phyloP scores from a whole-genome alignment of 345 rosid species.

The Hibiscus trionum region DNA sequence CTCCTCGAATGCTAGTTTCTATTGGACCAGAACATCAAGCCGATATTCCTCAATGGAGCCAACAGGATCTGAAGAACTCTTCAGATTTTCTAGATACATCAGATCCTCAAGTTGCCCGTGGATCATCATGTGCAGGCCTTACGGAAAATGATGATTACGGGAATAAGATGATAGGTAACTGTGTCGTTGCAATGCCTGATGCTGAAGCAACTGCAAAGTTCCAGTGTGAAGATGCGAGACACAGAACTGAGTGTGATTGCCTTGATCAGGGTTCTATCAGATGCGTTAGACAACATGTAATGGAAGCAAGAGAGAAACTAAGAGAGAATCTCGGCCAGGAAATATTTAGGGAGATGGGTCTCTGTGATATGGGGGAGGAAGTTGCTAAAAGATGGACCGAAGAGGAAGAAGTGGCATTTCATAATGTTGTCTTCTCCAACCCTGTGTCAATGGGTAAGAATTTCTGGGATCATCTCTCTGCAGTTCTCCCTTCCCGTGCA shows the following conservation, averaged over 20 bases:
- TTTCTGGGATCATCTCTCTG: constrained; percentile 53
- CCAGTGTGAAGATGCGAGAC: constrained; percentile 13
- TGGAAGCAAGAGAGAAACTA: constrained; percentile 43
- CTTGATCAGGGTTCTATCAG: constrained; percentile 32
- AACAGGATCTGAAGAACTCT: constrained; percentile 1
- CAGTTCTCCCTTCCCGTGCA: constrained; percentile 37
- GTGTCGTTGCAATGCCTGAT: constrained; percentile 47
- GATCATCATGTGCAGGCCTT: neutral
- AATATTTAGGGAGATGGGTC: constrained; percentile 31
- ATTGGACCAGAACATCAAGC: constrained; percentile 56
- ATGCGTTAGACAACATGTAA: constrained; percentile 36
- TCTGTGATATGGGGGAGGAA: constrained; percentile 50
- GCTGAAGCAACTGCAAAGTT: constrained; percentile 17
- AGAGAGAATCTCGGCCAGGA: constrained; percentile 31
- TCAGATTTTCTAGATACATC: constrained; percentile 3
- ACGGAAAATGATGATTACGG: constrained; percentile 11
- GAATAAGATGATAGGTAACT: constrained; percentile 33
- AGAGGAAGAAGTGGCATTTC: constrained; percentile 34
- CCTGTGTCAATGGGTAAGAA: constrained; percentile 39
- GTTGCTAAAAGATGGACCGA: constrained; percentile 34
- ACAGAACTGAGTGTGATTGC: constrained; percentile 22
- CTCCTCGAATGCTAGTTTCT: constrained; percentile 35
- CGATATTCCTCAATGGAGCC: constrained; percentile 38
- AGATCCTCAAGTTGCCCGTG: constrained; percentile 8
- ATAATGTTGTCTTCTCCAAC: constrained; percentile 23